Base-by-base conservation (phyloP, 768 basidiomycete genomes). In the Lyophyllum shimeji region DNA sequence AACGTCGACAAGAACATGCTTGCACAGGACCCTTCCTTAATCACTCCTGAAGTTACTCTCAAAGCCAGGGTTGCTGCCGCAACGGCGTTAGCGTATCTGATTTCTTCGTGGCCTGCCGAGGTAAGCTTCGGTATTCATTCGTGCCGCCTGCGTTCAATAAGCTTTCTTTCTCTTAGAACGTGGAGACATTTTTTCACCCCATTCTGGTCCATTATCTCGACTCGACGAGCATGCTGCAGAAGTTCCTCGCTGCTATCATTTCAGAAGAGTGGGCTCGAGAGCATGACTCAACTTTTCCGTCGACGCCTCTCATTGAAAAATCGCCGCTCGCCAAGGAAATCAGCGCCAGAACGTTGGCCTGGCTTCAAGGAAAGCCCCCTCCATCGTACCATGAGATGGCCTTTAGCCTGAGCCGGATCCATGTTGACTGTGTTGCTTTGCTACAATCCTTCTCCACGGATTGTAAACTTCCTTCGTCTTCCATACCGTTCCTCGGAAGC, bases 1-100 rank as follows among this genome's bases (percentile, higher is more conserved):
- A 95, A 97, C 63, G 93, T 98, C 29, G 97, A 99, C 75, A 98
- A 94, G 77, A 90, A 89, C 56, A 94, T 98, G 87, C 77, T 98
- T 21, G 78, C 82, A 4, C 95, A 98, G 66, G 97, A 99, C 67
- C 74, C 94, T 42, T 85, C 92, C 0, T 76, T 99, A 34, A 81
- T 98, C 29, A 77, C 87, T 6, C 72, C 81, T 21, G 94, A 97
- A 63, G 73, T 84, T 4, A 84, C 93, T 34, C 67, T 95, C 55
- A 85, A 89, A 59, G 93, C 92, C 17, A 80, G 95, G 21, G 71
- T 98, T 5, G 84, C 89, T 7, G 82, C 87, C 4, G 88, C 93
- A 1, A 84, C 81, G 1, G 92, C 93, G 1, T 69, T 98, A 24
- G 90, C 93, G 2, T 76, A 81, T 62, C 64, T 93, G 12, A 80